Base-by-base conservation (phyloP, 306 rosid species). In the Neltuma alba region DNA sequence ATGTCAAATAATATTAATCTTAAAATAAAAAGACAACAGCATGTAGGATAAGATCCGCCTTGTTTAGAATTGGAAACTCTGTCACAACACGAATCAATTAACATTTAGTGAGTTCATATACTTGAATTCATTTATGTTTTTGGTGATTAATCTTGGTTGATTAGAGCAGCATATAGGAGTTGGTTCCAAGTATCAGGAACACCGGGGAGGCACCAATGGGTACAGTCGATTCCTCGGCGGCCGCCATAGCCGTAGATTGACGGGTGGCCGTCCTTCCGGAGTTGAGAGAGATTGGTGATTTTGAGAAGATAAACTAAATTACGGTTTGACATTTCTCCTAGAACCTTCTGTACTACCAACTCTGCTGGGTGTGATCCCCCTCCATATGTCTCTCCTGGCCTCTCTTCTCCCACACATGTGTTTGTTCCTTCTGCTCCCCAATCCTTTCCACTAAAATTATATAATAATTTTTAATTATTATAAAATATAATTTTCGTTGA, bases 181-280 rank as follows among this genome's bases (percentile, higher is more conserved):
- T 84, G n/a, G 79, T 91, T 93, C 97, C 97, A 93, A 27, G 89
- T 83, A 52, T 93, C 98, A 27, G 98, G 96, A 75, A 93, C 88
- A 13, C 98, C 98, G 28, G 94, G 80, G 7, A 91, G 83, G 68
- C 98, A 91, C 98, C 98, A 93, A 47, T 93, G 98, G 80, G 86
- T 91, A 65, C 98, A 91, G 80, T 93, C 98, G 5, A 54, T 21
- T n/a, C 13, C 28, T 13, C 60, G 60, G 11, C 75, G 92, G 42
- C 91, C 89, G 1, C 91, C 93, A 47, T 27, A 41, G 55, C 97
- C 97, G 37, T 84, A 93, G 21, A 87, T 76, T 14, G 98, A 93
- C 0, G 98, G 98, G 72, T 93, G 98, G 0, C 88, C 98, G 79
- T 93, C 98, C 81, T 84, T 88, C 34, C 98, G 77, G 2, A 88